Evolutionary conservation across 768 basidiomycete genomes (phyloP), one percentile per base, ranked within the genome.

Genomic region (Trametes cubensis): DNA sequence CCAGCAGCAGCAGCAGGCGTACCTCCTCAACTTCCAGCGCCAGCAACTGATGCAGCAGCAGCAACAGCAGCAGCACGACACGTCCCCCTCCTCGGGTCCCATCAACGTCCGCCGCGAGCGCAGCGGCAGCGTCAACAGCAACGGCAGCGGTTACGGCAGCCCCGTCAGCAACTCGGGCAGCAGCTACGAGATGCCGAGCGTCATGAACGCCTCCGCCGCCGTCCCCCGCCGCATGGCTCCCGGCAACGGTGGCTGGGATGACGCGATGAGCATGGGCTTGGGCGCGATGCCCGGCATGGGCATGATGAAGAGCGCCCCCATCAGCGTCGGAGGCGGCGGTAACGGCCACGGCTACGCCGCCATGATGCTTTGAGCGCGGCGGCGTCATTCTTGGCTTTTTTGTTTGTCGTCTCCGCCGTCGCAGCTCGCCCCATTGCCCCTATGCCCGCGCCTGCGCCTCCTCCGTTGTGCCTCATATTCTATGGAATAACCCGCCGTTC

Each of bases 291-390:
- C 28, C 18, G n/a, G 17, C 49, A 76, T 75, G 60, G 72, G 72
- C 56, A 68, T 70, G 39, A 71, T 77, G 66, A 67, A 63, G 46
- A 59, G 69, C 49, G 66, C 70, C 21, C 72, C 79, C 11, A 78
- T 81, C 60, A 61, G 64, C 63, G 76, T 74, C 49, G 72, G 78
- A 34, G 75, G 76, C 55, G 75, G 74, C 50, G 70, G 77, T 56
- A 78, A 74, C 62, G 68, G 64, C 55, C 73, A 72, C 44, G 77
- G 73, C 60, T 80, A 78, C 71, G 71, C 72, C 34, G 68, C 77
- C 61, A 78, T 80, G 74, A 66, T 80, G 65, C 68, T 76, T 66
- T 75, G 55, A 60, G 55, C 55, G 55, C 49, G 15, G 44, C 30
- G 44, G 44, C 20, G 20, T 44, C 42, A 20, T 47, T n/a, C 46